Conservation (phyloP, 768 basidiomycete genomes). For the Mycena polygramma region DNA sequence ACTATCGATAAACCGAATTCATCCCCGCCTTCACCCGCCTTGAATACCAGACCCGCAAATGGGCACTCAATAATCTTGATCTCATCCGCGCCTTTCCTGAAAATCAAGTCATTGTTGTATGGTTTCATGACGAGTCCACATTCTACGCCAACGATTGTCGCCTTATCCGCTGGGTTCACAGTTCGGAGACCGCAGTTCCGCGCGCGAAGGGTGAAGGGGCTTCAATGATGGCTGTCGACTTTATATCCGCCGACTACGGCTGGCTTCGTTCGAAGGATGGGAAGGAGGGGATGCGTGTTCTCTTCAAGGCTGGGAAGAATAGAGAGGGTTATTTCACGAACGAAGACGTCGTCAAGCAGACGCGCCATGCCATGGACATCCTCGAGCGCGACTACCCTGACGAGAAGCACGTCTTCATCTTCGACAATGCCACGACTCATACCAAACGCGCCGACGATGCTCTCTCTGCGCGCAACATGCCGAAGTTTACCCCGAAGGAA, state of each 20-base stretch:
- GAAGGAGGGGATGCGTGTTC: constrained; percentile 28
- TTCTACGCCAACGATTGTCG: constrained; percentile 55
- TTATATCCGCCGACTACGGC: constrained; percentile 49
- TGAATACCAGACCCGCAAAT: constrained; percentile 5
- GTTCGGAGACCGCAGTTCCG: constrained; percentile 42
- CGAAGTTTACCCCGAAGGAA: constrained; percentile 42
- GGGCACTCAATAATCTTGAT: constrained; percentile 16
- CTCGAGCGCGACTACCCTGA: constrained; percentile 43
- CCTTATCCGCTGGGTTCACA: constrained; percentile 46
- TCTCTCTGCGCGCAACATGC: constrained; percentile 51
- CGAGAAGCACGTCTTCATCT: constrained; percentile 45
- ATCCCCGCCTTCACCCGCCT: constrained; percentile 37
- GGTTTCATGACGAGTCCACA: constrained; percentile 55
- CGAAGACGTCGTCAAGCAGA: constrained; percentile 47
- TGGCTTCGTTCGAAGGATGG: constrained; percentile 41
- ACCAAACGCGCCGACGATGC: constrained; percentile 46
- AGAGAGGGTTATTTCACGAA: constrained; percentile 48
- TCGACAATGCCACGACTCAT: constrained; percentile 53
- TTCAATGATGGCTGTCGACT: constrained; percentile 55
- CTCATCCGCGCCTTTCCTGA: constrained; percentile 45
- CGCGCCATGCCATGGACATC: constrained; percentile 40
- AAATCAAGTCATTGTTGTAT: constrained; percentile 45
- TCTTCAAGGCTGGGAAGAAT: constrained; percentile 45
- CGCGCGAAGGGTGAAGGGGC: constrained; percentile 53
- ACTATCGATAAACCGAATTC: constrained; percentile 46